Percentiles rank a stretch among this genome's conserved stretches.
Conservation (phyloP, 176 grass and related monocot species). For the Tuctoria greenei region DNA sequence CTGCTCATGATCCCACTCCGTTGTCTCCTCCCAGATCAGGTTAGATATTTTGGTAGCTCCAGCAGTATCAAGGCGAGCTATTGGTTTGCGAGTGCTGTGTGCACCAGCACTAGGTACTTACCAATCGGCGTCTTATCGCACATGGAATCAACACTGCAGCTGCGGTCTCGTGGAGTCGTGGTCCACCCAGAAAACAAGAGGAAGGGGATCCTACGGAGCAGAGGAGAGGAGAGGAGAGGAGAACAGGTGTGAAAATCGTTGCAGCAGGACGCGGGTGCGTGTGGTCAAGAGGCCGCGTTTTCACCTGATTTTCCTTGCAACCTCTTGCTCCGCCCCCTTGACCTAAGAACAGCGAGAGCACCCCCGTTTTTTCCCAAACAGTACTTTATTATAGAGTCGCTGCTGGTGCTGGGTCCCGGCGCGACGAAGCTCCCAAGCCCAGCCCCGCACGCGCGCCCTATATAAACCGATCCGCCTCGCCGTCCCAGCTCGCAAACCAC, state of each 20-base stretch:
- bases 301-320: slow-evolving; percentile 45
- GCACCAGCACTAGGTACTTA: too few species aligned
- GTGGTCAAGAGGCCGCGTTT: slow-evolving; percentile 40
- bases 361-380: neutral
- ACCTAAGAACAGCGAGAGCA: neutral
- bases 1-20: too few species aligned
- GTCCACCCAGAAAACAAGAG: neutral
- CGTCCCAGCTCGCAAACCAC: neutral
- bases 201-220: neutral
- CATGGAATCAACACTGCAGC: too few species aligned
- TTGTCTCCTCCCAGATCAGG: too few species aligned
- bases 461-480: slow-evolving; percentile 19
- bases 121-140: too few species aligned
- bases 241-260: slow-evolving; percentile 27
- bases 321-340: neutral
- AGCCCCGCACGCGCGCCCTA: neutral
- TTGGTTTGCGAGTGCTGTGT: too few species aligned
- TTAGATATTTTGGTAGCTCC: too few species aligned
- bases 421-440: neutral
- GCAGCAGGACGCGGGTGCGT: too few species aligned
- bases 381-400: neutral
- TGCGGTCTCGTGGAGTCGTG: too few species aligned
- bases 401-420: neutral
- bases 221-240: neutral
- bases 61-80: too few species aligned